phyloP scores from a whole-genome alignment of 2,329 filamentous ascomycete species.

The Verticillium longisporum region DNA sequence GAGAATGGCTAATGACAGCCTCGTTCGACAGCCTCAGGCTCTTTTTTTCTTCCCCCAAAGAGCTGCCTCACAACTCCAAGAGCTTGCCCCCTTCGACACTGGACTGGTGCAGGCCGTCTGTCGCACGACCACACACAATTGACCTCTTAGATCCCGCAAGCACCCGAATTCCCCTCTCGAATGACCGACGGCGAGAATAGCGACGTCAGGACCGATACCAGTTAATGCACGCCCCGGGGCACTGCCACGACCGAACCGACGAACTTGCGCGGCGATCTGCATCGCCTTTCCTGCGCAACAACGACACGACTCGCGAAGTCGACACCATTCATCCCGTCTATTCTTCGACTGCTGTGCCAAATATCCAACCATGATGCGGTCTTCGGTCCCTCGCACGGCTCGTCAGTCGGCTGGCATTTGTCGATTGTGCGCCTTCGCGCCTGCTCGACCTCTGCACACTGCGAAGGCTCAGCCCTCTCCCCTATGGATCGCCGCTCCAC shows the following conservation, averaged over 20 bases:
- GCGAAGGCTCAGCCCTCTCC: slow-evolving; percentile 11
- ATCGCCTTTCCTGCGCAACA: background rate
- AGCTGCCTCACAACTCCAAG: background rate
- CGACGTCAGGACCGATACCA: background rate
- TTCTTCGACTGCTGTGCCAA: background rate
- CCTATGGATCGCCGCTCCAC: slow-evolving; percentile 4
- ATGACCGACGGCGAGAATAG: background rate
- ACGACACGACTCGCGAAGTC: slow-evolving; percentile 1
- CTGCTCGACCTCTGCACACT: slow-evolving; percentile 12
- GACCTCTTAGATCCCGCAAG: background rate
- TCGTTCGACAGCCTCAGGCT: background rate
- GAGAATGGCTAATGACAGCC: background rate
- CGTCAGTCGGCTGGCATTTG: slow-evolving; percentile 28
- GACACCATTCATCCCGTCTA: slow-evolving; percentile 1
- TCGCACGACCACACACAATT: background rate
- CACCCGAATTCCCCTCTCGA: background rate
- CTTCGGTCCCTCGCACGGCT: slow-evolving; percentile 13
- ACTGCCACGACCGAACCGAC: background rate
- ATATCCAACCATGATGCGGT: slow-evolving; percentile 26
- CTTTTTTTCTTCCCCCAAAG: background rate
- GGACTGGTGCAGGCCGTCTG: background rate
- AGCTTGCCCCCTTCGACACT: background rate
- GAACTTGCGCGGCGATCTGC: background rate
- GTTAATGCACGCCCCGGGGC: background rate
- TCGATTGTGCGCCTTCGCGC: slow-evolving; percentile 33